These are phyloP conservation scores for Melanogaster broomeanus DNA, from an alignment of 768 basidiomycete species.

Conservation along the genomic window DNA sequence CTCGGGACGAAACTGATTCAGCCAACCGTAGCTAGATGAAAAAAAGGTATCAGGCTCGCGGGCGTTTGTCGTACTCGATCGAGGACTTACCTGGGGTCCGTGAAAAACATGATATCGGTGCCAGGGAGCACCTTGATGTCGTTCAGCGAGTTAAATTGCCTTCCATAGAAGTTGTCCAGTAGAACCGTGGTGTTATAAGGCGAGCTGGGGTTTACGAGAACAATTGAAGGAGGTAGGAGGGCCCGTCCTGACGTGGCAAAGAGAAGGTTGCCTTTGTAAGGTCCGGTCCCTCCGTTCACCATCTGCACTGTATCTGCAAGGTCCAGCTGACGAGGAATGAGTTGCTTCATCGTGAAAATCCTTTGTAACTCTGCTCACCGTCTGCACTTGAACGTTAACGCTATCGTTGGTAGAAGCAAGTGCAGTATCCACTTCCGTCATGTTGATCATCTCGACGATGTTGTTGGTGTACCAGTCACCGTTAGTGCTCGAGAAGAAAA, in stretches of 20 bases:
- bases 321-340: conserved; percentile 45
- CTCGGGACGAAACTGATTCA: conserved; percentile 64
- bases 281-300: conserved; percentile 71
- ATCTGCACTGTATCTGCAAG: conserved; percentile 62
- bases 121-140: conserved; percentile 73
- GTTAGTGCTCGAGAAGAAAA: conserved; percentile 73
- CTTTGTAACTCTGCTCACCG: conserved; percentile 25
- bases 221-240: conserved; percentile 58
- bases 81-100: conserved; percentile 59
- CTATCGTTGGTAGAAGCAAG: conserved; percentile 35
- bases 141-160: conserved; percentile 82
- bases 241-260: conserved; percentile 70
- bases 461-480: conserved; percentile 69
- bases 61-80: not conserved
- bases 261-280: conserved; percentile 57
- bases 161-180: conserved; percentile 76
- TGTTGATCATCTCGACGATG: conserved; percentile 59
- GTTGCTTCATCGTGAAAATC: not conserved
- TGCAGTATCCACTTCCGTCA: conserved; percentile 54
- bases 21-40: conserved; percentile 62
- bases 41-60: not conserved
- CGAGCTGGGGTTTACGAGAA: conserved; percentile 59
- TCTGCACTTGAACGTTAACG: conserved; percentile 52
- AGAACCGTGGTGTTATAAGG: conserved; percentile 71
- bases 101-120: conserved; percentile 72